Evolutionary conservation across 108 stramenopile genomes (phyloP).

Genomic region (Craspedostauros australis): DNA sequence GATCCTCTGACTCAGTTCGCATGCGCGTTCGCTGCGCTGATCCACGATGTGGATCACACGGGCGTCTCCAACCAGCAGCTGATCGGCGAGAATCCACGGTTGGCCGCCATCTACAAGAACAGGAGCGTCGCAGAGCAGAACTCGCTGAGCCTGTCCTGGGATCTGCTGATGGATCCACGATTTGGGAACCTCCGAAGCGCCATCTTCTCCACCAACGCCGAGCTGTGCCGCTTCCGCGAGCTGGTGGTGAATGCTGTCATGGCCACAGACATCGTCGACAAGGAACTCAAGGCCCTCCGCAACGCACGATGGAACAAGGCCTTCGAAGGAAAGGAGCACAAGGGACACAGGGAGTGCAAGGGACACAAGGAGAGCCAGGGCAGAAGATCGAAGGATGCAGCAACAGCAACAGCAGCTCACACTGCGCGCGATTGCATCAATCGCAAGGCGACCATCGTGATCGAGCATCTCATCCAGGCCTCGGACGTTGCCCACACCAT

Average conservation of each 20-base stretch:
- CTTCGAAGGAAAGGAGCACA: conserved; percentile 19
- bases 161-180: conserved; percentile 28
- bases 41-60: conserved; percentile 20
- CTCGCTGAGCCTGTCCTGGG: conserved; percentile 39
- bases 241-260: conserved; percentile 44
- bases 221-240: conserved; percentile 42
- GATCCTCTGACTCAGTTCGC: conserved; percentile 29
- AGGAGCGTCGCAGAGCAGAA: conserved; percentile 47
- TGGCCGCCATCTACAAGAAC: conserved; percentile 45
- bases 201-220: conserved; percentile 30
- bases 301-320: conserved; percentile 37
- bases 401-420: too few species aligned
- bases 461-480: conserved; percentile 16
- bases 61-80: conserved; percentile 41
- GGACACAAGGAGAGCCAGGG: too few species aligned
- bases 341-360: neutral
- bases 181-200: conserved; percentile 27
- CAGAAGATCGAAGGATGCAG: too few species aligned
- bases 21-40: conserved; percentile 11
- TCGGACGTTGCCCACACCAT: conserved; percentile 47
- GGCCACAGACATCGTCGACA: conserved; percentile 51
- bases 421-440: too few species aligned
- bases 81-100: conserved; percentile 33
- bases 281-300: conserved; percentile 22
- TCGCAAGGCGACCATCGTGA: conserved; percentile 23